Evolutionary conservation across 108 stramenopile genomes (phyloP).

Genomic region (Stephanodiscus triporus): DNA sequence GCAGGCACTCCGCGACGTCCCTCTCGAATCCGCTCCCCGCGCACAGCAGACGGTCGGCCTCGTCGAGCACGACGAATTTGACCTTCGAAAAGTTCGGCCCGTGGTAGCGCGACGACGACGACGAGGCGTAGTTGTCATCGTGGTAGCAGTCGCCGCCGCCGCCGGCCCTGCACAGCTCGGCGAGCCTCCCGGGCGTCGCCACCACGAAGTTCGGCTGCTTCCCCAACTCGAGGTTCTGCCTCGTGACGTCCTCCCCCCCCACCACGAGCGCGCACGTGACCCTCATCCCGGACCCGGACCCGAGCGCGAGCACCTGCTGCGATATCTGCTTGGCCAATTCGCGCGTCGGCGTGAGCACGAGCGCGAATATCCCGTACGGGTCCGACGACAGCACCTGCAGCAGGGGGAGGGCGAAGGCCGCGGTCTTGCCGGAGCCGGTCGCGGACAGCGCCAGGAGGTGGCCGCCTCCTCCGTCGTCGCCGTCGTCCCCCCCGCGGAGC

Average conservation of each 20-base stretch:
- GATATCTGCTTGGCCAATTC: constrained; percentile 98
- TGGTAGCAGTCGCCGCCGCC: too few species aligned
- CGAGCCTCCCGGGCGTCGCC: constrained; percentile 95
- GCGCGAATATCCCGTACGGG: constrained; percentile 93
- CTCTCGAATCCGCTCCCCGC: constrained; percentile 85
- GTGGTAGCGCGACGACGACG: background rate
- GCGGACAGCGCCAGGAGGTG: constrained; percentile 78
- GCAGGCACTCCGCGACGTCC: constrained; percentile 88
- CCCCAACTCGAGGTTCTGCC: constrained; percentile 74
- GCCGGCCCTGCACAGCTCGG: constrained; percentile 73
- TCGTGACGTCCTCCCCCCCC: constrained; percentile 88
- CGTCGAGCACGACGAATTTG: constrained; percentile 92
- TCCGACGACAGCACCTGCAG: constrained; percentile 81
- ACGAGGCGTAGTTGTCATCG: too few species aligned
- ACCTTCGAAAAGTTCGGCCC: constrained; percentile 76
- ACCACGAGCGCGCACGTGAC: constrained; percentile 83
- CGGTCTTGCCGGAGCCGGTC: constrained; percentile 92
- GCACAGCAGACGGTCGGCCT: constrained; percentile 95
- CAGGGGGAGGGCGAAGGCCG: constrained; percentile 91
- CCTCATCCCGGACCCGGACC: constrained; percentile 71
- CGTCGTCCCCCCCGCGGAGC: constrained; percentile 8
- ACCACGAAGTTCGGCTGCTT: constrained; percentile 93
- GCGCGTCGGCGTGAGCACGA: constrained; percentile 93
- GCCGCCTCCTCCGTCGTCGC: constrained; percentile 1
- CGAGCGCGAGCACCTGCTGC: constrained; percentile 93